Evolutionary conservation across 2,329 filamentous ascomycete genomes (phyloP).

Genomic region (Sarocladium kiliense): DNA sequence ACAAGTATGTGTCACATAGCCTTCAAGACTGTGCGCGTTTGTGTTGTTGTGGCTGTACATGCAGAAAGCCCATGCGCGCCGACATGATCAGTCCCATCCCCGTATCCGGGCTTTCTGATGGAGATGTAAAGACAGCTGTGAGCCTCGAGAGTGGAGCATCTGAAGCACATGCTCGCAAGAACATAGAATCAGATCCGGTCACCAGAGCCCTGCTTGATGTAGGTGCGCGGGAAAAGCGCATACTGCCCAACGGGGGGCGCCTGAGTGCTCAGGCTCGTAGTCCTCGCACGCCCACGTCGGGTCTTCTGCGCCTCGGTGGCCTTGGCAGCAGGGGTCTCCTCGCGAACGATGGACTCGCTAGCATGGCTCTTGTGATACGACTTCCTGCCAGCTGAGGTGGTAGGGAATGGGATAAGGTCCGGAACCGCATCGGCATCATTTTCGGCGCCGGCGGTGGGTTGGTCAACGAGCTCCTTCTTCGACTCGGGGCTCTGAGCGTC

Average conservation of each 20-base stretch:
- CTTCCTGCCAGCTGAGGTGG: conserved; percentile 15
- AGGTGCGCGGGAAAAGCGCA: conserved; percentile 37
- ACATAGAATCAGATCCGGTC: conserved; percentile 23
- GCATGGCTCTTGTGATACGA: conserved; percentile 30
- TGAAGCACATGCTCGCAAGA: too few species aligned
- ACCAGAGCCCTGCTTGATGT: conserved; percentile 22
- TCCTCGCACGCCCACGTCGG: conserved; percentile 37
- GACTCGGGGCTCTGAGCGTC: conserved; percentile 13
- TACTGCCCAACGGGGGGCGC: conserved; percentile 42
- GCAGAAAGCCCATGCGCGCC: too few species aligned
- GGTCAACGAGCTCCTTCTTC: neutral
- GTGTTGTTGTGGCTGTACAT: neutral
- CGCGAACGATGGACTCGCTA: conserved; percentile 30
- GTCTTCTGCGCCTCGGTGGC: conserved; percentile 24
- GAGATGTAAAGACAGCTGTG: neutral
- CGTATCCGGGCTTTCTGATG: too few species aligned
- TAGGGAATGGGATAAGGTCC: conserved; percentile 26
- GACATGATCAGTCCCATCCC: too few species aligned
- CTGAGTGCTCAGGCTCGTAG: conserved; percentile 39
- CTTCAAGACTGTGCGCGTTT: neutral
- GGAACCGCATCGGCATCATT: conserved; percentile 23
- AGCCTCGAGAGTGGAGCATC: too few species aligned
- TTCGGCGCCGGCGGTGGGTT: neutral
- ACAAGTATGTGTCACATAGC: neutral
- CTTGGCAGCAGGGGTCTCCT: conserved; percentile 22